Conservation (phyloP, 495 filamentous ascomycete genomes). For the Penicillium subrubescens region DNA sequence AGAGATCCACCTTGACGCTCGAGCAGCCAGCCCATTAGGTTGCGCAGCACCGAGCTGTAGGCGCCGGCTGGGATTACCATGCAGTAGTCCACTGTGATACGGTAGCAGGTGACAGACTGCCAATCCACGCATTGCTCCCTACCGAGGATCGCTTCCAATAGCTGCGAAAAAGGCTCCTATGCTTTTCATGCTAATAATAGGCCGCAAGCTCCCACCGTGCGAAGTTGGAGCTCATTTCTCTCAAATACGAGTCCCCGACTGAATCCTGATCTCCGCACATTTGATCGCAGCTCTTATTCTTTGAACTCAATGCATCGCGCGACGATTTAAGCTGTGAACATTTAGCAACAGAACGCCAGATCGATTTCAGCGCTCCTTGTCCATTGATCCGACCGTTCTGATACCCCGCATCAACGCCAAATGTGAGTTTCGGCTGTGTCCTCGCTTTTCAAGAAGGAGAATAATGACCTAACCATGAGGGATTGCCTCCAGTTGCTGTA, state of each 20-base stretch:
- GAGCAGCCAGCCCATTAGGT: conserved; percentile 15
- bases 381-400: not conserved
- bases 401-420: not conserved
- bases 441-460: not conserved
- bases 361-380: not conserved
- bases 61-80: conserved; percentile 27
- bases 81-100: conserved; percentile 30
- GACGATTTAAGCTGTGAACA: not conserved
- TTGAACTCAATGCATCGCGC: not conserved
- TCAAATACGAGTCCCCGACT: not conserved
- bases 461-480: not conserved
- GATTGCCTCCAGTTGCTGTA: not conserved
- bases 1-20: conserved; percentile 6
- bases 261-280: not conserved
- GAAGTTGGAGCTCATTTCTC: conserved; percentile 9
- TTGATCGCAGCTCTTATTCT: not conserved
- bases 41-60: conserved; percentile 10
- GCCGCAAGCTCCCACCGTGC: conserved; percentile 4
- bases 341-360: not conserved
- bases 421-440: not conserved
- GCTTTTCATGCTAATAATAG: conserved; percentile 21
- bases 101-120: conserved; percentile 8
- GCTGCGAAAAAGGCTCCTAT: not conserved
- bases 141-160: not conserved
- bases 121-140: conserved; percentile 8